These are phyloP conservation scores for Pseudogymnoascus sp. DNA, from an alignment of 2,329 filamentous ascomycete genomes.

Conservation along the genomic window DNA sequence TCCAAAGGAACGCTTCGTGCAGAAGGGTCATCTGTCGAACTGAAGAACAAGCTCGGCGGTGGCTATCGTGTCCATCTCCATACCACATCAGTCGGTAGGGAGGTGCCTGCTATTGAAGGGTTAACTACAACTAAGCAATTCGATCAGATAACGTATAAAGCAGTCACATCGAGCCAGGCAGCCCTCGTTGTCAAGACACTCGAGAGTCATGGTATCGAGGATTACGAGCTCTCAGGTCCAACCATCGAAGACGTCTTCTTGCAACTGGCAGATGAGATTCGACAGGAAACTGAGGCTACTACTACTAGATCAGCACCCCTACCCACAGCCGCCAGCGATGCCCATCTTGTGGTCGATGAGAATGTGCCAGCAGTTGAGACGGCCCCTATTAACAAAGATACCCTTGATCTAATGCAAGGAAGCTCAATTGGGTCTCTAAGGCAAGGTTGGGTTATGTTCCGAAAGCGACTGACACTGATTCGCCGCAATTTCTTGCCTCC, in stretches of 20 bases:
- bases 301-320: constrained; percentile 14
- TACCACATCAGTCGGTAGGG: constrained; percentile 44
- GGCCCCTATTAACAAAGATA: neutral
- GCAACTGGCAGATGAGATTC: constrained; percentile 73
- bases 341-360: constrained; percentile 7
- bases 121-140: constrained; percentile 53
- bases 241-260: constrained; percentile 92
- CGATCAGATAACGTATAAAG: constrained; percentile 67
- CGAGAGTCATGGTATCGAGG: constrained; percentile 59
- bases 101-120: constrained; percentile 43
- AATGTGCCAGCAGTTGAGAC: constrained; percentile 5
- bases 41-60: constrained; percentile 75
- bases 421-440: constrained; percentile 59
- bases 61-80: constrained; percentile 78
- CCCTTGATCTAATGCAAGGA: constrained; percentile 61
- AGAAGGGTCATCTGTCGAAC: constrained; percentile 74
- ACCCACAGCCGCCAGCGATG: constrained; percentile 12
- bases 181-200: constrained; percentile 64
- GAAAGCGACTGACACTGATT: constrained; percentile 70
- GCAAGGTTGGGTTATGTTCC: constrained; percentile 69
- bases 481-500: constrained; percentile 74
- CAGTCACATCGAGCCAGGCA: constrained; percentile 62
- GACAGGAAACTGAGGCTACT: constrained; percentile 40
- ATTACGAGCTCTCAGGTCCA: constrained; percentile 81
- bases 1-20: constrained; percentile 79